These are phyloP conservation scores for Phytophthora vignae DNA, from an alignment of 352 stramenopile species.

Conservation along the genomic window DNA sequence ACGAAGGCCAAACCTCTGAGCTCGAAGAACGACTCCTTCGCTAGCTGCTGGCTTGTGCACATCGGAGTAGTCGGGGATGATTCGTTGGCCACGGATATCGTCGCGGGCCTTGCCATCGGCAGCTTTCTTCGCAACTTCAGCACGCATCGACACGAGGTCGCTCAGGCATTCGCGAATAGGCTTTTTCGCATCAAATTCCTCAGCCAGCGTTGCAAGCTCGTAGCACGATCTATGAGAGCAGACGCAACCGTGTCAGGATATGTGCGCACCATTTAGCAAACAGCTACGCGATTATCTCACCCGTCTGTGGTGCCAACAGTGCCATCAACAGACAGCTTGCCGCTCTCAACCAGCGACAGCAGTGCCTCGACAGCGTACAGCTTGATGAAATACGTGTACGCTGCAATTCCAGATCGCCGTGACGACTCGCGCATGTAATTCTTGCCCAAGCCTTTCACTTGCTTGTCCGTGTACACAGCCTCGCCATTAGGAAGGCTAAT, in stretches of 20 bases:
- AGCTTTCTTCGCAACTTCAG: constrained; percentile 64
- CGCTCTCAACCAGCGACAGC: constrained; percentile 44
- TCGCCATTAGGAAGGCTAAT: constrained; percentile 53
- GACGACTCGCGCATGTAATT: constrained; percentile 87
- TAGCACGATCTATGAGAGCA: constrained; percentile 35
- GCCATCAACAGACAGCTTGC: constrained; percentile 37
- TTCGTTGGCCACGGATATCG: constrained; percentile 72
- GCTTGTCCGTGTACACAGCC: constrained; percentile 77
- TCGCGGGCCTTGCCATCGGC: constrained; percentile 73
- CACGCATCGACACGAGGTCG: constrained; percentile 67
- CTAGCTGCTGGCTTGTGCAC: constrained; percentile 64
- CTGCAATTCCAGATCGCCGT: constrained; percentile 58
- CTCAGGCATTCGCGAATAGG: constrained; percentile 58
- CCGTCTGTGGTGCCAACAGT: constrained; percentile 39
- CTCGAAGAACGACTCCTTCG: constrained; percentile 55
- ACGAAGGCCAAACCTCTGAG: constrained; percentile 49
- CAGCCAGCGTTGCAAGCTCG: constrained; percentile 46
- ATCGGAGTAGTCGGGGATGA: constrained; percentile 73
- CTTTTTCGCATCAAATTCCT: constrained; percentile 54
- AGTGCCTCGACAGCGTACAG: constrained; percentile 77
- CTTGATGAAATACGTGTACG: constrained; percentile 89
- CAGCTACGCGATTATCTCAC: constrained; percentile 28
- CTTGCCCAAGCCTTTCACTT: constrained; percentile 78
- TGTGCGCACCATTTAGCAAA: background rate
- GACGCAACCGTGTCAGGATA: background rate